These are phyloP conservation scores for Ophiostoma sp. DNA, from an alignment of 2,329 filamentous ascomycete genomes.

Conservation along the genomic window DNA sequence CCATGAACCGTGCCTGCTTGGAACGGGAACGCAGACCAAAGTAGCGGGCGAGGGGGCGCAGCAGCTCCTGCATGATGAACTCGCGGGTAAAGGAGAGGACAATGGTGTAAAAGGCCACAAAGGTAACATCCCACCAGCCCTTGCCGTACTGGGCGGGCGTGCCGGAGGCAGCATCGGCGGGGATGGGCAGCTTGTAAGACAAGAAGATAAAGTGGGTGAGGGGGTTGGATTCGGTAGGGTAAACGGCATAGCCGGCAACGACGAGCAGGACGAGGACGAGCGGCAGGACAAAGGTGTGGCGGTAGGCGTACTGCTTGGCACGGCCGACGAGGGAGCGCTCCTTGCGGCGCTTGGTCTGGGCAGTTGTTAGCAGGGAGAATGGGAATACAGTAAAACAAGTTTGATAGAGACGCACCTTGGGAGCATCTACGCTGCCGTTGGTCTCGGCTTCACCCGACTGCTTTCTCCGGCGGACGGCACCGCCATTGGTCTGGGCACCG, in stretches of 20 bases:
- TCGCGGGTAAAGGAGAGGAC: constrained; percentile 91
- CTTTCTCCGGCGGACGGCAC: constrained; percentile 43
- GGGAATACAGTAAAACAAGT: too few species aligned
- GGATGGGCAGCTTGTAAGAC: constrained; percentile 68
- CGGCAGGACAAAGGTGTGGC: constrained; percentile 61
- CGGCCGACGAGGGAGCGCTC: constrained; percentile 51
- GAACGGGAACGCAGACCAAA: constrained; percentile 64
- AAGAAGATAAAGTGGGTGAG: constrained; percentile 80
- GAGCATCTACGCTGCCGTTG: constrained; percentile 37
- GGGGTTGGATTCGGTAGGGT: constrained; percentile 73
- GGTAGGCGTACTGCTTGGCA: constrained; percentile 47
- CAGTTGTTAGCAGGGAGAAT: constrained; percentile 34
- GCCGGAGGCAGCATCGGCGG: constrained; percentile 37
- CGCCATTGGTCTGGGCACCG: constrained; percentile 22
- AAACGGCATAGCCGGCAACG: constrained; percentile 63
- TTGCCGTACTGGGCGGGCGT: constrained; percentile 73
- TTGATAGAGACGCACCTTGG: constrained; percentile 22
- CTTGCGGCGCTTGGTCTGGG: constrained; percentile 53
- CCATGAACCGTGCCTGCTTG: constrained; percentile 91
- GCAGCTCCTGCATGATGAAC: constrained; percentile 87
- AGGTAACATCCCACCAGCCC: constrained; percentile 77
- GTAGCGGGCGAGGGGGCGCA: constrained; percentile 67
- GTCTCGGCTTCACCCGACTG: constrained; percentile 47
- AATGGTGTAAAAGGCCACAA: constrained; percentile 83
- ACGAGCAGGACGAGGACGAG: constrained; percentile 61